Percentiles rank a stretch among this genome's conserved stretches.
Evolutionary conservation across 2,329 filamentous ascomycete genomes (phyloP).

Genomic region (Alternaria burnsii): DNA sequence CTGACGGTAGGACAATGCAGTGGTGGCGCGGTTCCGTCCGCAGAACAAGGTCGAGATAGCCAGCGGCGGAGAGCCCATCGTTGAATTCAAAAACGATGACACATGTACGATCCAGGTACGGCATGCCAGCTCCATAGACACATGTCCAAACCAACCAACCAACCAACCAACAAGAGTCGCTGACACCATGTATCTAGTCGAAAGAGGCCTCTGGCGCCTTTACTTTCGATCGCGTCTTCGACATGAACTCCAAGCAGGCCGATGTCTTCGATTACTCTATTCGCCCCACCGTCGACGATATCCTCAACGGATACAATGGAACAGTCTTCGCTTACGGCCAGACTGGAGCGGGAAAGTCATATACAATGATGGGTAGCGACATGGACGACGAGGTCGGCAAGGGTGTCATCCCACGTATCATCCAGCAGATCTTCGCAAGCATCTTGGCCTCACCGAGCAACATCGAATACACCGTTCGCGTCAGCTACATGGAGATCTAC

Average conservation of each 20-base stretch:
- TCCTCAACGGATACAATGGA: conserved; percentile 98
- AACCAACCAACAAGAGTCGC: not conserved
- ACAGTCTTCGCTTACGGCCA: conserved; percentile 99
- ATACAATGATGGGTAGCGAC: conserved; percentile 97
- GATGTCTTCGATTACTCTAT: conserved; percentile 99
- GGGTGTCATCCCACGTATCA: conserved; percentile 95
- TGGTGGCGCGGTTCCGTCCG: conserved; percentile 96
- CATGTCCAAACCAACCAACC: not conserved
- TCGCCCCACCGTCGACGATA: conserved; percentile 93
- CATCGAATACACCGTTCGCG: conserved; percentile 98
- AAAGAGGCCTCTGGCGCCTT: conserved; percentile 80
- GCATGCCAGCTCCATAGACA: not conserved
- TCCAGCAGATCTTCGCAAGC: conserved; percentile 96
- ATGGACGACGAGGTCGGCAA: conserved; percentile 89
- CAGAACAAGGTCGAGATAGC: conserved; percentile 94
- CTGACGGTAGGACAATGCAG: conserved; percentile 57
- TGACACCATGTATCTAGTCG: conserved; percentile 64
- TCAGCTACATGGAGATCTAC: conserved; percentile 99
- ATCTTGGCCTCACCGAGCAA: conserved; percentile 90
- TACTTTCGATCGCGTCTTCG: conserved; percentile 97
- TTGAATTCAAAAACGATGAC: conserved; percentile 86
- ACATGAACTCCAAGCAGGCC: conserved; percentile 86
- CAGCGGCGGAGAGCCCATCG: conserved; percentile 90
- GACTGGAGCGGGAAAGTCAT: conserved; percentile 98
- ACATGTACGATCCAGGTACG: conserved; percentile 86